Conservation (phyloP, 306 rosid genomes). For the Cyamopsis tetragonoloba region DNA sequence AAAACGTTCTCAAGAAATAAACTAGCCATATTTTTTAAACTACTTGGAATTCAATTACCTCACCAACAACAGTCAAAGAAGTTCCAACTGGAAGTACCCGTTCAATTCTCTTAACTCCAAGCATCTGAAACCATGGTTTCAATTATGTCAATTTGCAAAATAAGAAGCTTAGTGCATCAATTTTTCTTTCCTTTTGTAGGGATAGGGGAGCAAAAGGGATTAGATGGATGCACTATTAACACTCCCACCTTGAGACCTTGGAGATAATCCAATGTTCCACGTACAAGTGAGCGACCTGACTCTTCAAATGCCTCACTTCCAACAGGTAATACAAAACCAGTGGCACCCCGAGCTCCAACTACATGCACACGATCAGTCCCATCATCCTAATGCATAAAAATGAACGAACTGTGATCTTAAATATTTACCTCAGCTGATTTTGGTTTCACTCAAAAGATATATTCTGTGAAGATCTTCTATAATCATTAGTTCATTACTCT, state of each 20-base stretch:
- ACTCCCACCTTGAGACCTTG: slow-evolving; percentile 97
- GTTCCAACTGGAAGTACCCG: slow-evolving; percentile 91
- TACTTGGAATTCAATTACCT: slow-evolving; percentile 61
- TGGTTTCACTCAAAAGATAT: slow-evolving; percentile 13
- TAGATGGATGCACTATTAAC: slow-evolving; percentile 3
- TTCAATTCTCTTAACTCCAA: slow-evolving; percentile 93
- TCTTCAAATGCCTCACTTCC: slow-evolving; percentile 92
- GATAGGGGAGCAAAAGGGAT: not conserved
- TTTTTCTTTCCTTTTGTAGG: slow-evolving; percentile 9
- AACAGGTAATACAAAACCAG: slow-evolving; percentile 81
- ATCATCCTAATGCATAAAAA: slow-evolving; percentile 63
- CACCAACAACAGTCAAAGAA: slow-evolving; percentile 95
- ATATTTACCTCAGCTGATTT: slow-evolving; percentile 22
- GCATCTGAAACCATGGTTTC: slow-evolving; percentile 57
- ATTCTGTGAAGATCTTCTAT: not conserved
- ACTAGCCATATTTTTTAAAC: slow-evolving; percentile 7
- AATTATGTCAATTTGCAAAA: slow-evolving; percentile 16
- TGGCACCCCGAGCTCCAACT: slow-evolving; percentile 89
- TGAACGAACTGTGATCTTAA: not conserved
- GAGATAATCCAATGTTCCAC: slow-evolving; percentile 96
- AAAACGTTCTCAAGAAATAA: slow-evolving; percentile 17
- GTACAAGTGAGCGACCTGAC: slow-evolving; percentile 92
- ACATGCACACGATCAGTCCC: slow-evolving; percentile 76
- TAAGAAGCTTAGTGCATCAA: not conserved
- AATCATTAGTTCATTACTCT: not conserved